Evolutionary conservation across 805 yeast genomes (phyloP), one percentile per base, ranked within the genome.

Genomic region (Ogataea salicorniae): DNA sequence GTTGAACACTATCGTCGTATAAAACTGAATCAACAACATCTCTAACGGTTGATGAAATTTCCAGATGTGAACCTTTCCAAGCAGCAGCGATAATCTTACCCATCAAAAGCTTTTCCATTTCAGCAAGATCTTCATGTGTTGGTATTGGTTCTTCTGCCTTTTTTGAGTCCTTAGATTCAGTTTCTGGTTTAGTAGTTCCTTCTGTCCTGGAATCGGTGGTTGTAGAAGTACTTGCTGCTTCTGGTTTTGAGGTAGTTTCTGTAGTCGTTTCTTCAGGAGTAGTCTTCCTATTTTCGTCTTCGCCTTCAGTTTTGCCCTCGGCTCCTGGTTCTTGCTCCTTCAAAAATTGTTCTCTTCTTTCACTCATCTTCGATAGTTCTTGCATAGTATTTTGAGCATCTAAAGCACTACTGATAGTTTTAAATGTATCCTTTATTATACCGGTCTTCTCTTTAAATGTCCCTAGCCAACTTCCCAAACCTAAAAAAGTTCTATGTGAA

Each of bases 81-180:
- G 96, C 95, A 1, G 96, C 90, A 7, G 94, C 92, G 43, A 94
- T 74, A 20, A 94, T 79, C 64, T 92, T 94, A 22, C 99, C 98
- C 46, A 89, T 82, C 52, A 92, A 77, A 47, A 79, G 70, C 43
- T 89, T 77, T 60, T 92, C 97, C 69, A 86, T 79, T 61, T 89
- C 94, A 1, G 83, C 89, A 26, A 68, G 59, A 52, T 80, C 77
- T 57, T 79, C 77, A 46, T 77, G 84, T 6, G 80, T 79, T 39
- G 79, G 71, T 6, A 65, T 48, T 13, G 62, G 63, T n/a, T 49
- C 64, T 17, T 61, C 62, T 5, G 13, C 33, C 31, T 26, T 26
- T 11, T 26, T 26, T 9, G 31, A 11, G 31, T 26, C 31, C 3
- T 26, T 26, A 26, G 31, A 26, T 9, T 26, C 31, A 26, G 31